A percentile compares a stretch with the other conserved stretches of the same genome.
phyloP scores from a whole-genome alignment of 2,329 filamentous ascomycete genomes.

The Diaporthe vexans region DNA sequence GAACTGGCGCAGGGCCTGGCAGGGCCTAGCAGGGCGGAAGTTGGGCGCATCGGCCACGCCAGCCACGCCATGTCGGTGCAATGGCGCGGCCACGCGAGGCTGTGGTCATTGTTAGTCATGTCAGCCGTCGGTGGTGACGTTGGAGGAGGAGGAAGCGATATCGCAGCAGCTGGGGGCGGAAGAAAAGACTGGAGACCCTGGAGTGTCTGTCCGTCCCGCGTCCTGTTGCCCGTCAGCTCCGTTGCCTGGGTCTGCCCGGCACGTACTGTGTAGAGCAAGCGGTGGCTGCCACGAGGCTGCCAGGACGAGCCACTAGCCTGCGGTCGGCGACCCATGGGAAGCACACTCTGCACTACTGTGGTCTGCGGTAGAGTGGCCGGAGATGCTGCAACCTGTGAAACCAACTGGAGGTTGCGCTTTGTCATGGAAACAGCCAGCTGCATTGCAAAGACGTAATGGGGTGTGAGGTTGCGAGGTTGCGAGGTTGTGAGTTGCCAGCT shows the following conservation, averaged over 20 bases:
- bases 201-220: background rate
- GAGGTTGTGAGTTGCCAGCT: background rate
- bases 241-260: constrained; percentile 1
- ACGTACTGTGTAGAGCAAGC: background rate
- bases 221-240: background rate
- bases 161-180: constrained; percentile 30
- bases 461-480: background rate
- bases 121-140: background rate
- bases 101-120: constrained; percentile 17
- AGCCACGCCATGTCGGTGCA: constrained; percentile 24
- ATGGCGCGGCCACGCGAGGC: constrained; percentile 35
- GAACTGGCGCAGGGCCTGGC: background rate
- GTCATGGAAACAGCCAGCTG: constrained; percentile 26
- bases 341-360: background rate
- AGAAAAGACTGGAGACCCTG: no score
- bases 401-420: constrained; percentile 31
- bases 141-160: constrained; percentile 33
- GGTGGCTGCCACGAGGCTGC: constrained; percentile 1
- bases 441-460: constrained; percentile 29
- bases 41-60: constrained; percentile 13
- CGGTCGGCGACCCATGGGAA: constrained; percentile 13
- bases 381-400: constrained; percentile 28
- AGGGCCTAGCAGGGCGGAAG: background rate
- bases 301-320: constrained; percentile 10
- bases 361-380: constrained; percentile 13